phyloP scores from a whole-genome alignment of 2,329 filamentous ascomycete genomes.

The Lachnum nothofagi region DNA sequence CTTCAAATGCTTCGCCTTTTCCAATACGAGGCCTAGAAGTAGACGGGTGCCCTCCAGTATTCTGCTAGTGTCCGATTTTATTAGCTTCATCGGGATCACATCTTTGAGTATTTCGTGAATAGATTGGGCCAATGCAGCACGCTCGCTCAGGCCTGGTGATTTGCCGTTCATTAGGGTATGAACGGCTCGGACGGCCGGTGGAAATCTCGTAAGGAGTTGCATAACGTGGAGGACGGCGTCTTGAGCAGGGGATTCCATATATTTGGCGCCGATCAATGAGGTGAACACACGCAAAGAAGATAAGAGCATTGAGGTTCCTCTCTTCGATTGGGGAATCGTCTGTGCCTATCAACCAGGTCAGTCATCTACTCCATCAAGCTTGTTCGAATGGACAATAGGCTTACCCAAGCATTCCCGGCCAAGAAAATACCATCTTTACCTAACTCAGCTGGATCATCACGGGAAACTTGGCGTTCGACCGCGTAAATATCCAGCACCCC shows the following conservation, averaged over 20 bases:
- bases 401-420: background rate
- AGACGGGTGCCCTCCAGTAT: background rate
- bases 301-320: background rate
- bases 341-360: background rate
- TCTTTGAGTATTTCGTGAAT: constrained; percentile 2
- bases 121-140: background rate
- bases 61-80: background rate
- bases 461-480: constrained; percentile 1
- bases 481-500: constrained; percentile 6
- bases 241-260: background rate
- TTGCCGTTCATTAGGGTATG: constrained; percentile 1
- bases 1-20: constrained; percentile 2
- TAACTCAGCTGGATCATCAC: background rate
- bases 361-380: background rate
- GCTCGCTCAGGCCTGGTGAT: background rate
- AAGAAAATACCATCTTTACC: constrained; percentile 3
- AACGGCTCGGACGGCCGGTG: background rate
- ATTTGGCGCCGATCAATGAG: background rate
- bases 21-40: background rate
- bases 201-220: background rate
- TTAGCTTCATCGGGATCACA: background rate
- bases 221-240: background rate
- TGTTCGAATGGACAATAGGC: background rate
- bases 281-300: background rate
- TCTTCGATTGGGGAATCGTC: background rate